These are phyloP conservation scores for Clathrospora elynae DNA, from an alignment of 2,329 filamentous ascomycete species.

Conservation along the genomic window DNA sequence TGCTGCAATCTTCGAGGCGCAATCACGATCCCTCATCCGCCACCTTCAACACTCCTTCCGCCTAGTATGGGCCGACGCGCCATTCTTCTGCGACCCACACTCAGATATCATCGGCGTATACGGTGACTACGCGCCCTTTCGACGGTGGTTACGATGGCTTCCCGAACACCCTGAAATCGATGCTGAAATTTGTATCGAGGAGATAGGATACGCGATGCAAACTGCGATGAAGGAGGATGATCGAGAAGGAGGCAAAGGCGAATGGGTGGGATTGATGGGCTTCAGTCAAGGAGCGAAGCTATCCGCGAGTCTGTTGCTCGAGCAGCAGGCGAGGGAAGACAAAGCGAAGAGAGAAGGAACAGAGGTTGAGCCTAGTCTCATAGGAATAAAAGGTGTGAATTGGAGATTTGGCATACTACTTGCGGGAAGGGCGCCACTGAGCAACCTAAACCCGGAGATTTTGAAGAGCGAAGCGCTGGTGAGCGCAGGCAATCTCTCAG, in stretches of 20 bases:
- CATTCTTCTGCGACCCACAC: conserved; percentile 66
- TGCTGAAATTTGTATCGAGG: conserved; percentile 54
- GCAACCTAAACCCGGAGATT: conserved; percentile 55
- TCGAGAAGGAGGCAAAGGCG: conserved; percentile 46
- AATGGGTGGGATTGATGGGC: conserved; percentile 58
- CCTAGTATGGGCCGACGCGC: conserved; percentile 73
- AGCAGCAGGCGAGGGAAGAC: conserved; percentile 62
- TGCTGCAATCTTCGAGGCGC: conserved; percentile 69
- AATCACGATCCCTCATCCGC: conserved; percentile 64
- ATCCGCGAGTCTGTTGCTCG: conserved; percentile 53
- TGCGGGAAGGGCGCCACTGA: conserved; percentile 65
- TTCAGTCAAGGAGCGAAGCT: conserved; percentile 59
- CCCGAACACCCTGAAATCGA: conserved; percentile 62
- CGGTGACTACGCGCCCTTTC: conserved; percentile 68
- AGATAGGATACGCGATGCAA: conserved; percentile 54
- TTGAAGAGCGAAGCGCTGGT: conserved; percentile 48
- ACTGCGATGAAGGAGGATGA: conserved; percentile 54
- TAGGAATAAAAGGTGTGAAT: conserved; percentile 36
- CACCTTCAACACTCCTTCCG: conserved; percentile 65
- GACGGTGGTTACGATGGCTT: conserved; percentile 67
- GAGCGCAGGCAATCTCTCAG: conserved; percentile 50
- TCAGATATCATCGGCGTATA: conserved; percentile 69
- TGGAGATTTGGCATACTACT: conserved; percentile 68
- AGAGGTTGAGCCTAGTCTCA: conserved; percentile 26
- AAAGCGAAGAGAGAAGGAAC: conserved; percentile 37